Evolutionary conservation across 495 filamentous ascomycete genomes (phyloP), one percentile per base, ranked within the genome.

Genomic region (Saxophila tyrrhenica): DNA sequence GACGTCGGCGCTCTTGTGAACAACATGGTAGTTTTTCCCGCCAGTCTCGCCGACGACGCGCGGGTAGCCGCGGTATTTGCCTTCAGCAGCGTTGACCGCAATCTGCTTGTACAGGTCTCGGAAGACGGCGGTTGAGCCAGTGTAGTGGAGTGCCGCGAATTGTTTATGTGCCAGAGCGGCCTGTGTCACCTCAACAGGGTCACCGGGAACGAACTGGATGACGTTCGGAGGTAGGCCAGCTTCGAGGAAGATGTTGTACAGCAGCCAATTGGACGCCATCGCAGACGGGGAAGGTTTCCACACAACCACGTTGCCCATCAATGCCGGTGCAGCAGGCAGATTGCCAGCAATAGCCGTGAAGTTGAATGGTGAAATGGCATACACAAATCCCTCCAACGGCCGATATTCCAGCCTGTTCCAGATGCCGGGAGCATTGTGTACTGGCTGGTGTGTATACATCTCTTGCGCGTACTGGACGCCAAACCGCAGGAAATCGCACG

Each of bases 401-500:
- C 70, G 54, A 55, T 72, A 72, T 51, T 72, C 70, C 45, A 72
- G 61, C 16, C 70, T 62, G 59, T 72, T 72, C 70, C 70, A 72
- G 1, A 67, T 57, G 3, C 70, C 70, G 0, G 67, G 61, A 1
- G 63, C 55, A 50, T 72, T 71, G 59, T 70, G 66, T 16, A 55
- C 48, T 1, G 70, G 70, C 45, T 72, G 70, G 32, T 71, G 67
- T 10, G 51, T 58, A 47, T 72, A 72, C 19, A 63, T 57, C 20
- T 69, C 69, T 53, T 71, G 62, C 24, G 70, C 70, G 46, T 72
- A 72, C 53, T 69, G 58, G 13, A 72, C 69, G 47, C 69, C 69
- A 60, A 71, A 94, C 32, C 75, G 62, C 46, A 97, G 75, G 72
- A 97, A 97, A 67, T 97, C 90, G 59, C 78, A 81, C 41, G 94